A percentile compares a stretch with the other conserved stretches of the same genome.
phyloP scores from a whole-genome alignment of 2,329 filamentous ascomycete species.

The Fusarium goolgardi region DNA sequence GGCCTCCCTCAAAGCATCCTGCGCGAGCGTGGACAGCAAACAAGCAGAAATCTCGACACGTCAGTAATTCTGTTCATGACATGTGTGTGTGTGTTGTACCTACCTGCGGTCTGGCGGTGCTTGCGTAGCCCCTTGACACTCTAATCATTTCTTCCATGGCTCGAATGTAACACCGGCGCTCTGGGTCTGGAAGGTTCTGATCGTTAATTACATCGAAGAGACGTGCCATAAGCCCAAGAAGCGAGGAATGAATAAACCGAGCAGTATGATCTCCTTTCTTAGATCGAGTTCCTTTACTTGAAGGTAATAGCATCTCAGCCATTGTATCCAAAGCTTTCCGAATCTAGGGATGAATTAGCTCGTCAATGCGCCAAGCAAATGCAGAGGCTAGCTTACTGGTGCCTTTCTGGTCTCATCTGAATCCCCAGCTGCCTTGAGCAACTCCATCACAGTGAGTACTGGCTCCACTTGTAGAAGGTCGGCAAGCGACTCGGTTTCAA shows the following conservation, averaged over 20 bases:
- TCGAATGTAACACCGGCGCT: constrained; percentile 81
- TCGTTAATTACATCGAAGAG: constrained; percentile 85
- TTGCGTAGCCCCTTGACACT: constrained; percentile 77
- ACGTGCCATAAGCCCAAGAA: constrained; percentile 86
- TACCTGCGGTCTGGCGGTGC: constrained; percentile 86
- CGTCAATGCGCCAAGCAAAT: not conserved
- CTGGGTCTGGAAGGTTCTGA: constrained; percentile 66
- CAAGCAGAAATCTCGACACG: constrained; percentile 83
- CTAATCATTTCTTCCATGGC: constrained; percentile 90
- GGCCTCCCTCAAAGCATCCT: constrained; percentile 77
- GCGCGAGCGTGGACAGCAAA: constrained; percentile 83
- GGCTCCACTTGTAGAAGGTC: constrained; percentile 80
- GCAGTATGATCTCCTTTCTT: constrained; percentile 71
- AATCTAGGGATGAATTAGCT: constrained; percentile 55
- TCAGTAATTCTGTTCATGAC: not conserved
- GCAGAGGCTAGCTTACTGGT: constrained; percentile 61
- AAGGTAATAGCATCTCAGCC: constrained; percentile 55
- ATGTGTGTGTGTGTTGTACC: constrained; percentile 39
- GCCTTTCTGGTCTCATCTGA: constrained; percentile 66
- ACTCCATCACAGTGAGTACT: constrained; percentile 79
- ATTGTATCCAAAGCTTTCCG: constrained; percentile 61
- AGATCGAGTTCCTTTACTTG: constrained; percentile 57
- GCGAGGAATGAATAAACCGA: constrained; percentile 82
- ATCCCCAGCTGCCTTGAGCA: constrained; percentile 83
- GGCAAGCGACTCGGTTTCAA: constrained; percentile 73